Conservation (phyloP, 2,329 filamentous ascomycete genomes). For the Microcyclosporella mali region DNA sequence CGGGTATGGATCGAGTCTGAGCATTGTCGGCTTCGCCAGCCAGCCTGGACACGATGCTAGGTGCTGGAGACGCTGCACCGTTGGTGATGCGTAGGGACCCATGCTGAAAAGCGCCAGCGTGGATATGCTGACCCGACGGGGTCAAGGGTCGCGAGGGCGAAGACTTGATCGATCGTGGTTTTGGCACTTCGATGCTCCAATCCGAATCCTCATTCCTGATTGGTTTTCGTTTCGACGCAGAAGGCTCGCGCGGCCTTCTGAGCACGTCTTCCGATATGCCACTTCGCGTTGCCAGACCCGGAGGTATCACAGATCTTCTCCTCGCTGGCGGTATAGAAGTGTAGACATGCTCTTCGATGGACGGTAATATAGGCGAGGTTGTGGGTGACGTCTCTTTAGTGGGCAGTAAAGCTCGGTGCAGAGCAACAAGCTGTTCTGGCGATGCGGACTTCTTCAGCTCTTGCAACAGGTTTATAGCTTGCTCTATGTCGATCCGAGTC, state of each 20-base stretch:
- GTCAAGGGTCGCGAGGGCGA: conserved; percentile 30
- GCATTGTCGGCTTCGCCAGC: not conserved
- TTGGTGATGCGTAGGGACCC: conserved; percentile 45
- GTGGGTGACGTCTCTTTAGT: conserved; percentile 24
- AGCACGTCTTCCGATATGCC: conserved; percentile 15
- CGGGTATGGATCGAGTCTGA: not conserved
- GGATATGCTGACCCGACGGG: conserved; percentile 38
- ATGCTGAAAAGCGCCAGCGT: conserved; percentile 37
- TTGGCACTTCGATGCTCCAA: conserved; percentile 11
- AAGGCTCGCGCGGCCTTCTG: conserved; percentile 3
- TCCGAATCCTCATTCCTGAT: conserved; percentile 8
- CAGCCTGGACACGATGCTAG: conserved; percentile 27
- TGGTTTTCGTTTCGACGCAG: conserved; percentile 2
- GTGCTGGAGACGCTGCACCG: conserved; percentile 41
- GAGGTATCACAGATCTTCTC: conserved; percentile 35
- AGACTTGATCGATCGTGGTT: not conserved
- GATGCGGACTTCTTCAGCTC: conserved; percentile 44
- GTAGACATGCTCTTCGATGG: conserved; percentile 18
- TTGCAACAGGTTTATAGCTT: conserved; percentile 41
- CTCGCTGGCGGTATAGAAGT: conserved; percentile 7
- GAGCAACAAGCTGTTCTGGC: conserved; percentile 43
- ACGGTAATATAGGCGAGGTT: conserved; percentile 12
- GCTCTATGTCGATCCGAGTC: conserved; percentile 36
- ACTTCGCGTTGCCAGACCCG: conserved; percentile 30
- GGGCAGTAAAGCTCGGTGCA: conserved; percentile 33